Conservation (phyloP, 176 grass and related monocot genomes). For the Cenchrus americanus region DNA sequence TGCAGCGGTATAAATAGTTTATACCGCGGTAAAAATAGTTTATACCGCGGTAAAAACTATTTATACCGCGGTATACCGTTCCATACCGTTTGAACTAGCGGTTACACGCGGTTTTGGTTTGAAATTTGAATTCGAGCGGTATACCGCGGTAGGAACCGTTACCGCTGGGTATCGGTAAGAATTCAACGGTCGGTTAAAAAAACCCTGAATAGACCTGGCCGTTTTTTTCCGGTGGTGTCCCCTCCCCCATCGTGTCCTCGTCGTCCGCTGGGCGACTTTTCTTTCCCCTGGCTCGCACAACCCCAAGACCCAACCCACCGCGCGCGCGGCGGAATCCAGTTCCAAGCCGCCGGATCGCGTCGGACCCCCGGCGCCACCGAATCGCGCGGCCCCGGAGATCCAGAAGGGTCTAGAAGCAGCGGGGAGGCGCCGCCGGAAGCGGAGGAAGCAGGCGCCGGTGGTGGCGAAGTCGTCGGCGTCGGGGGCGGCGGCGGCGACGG, state of each 20-base stretch:
- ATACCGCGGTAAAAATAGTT: no score
- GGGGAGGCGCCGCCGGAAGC: constrained; percentile 3
- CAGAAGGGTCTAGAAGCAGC: constrained; percentile 14
- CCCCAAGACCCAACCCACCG: neutral
- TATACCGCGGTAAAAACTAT: no score
- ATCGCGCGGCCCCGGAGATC: constrained; percentile 31
- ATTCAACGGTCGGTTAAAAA: no score
- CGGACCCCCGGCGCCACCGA: constrained; percentile 2
- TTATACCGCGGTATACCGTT: no score
- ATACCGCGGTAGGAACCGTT: no score
- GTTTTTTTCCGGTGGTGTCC: neutral
- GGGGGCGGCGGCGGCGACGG: constrained; percentile 21
- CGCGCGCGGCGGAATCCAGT: constrained; percentile 22
- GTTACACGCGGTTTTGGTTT: no score
- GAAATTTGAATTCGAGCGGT: no score
- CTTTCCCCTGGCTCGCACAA: neutral
- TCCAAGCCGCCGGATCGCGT: constrained; percentile 18
- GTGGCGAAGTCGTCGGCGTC: constrained; percentile 41
- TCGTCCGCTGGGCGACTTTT: constrained; percentile 39
- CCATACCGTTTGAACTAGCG: no score
- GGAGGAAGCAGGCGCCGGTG: constrained; percentile 21
- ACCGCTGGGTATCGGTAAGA: no score
- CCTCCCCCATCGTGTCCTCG: neutral
- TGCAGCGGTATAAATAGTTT: no score
- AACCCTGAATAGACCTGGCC: neutral